Evolutionary conservation across 1,284 basidiomycete genomes (phyloP), one percentile per base, ranked within the genome.

Genomic region (Marasmius tenuissimus): DNA sequence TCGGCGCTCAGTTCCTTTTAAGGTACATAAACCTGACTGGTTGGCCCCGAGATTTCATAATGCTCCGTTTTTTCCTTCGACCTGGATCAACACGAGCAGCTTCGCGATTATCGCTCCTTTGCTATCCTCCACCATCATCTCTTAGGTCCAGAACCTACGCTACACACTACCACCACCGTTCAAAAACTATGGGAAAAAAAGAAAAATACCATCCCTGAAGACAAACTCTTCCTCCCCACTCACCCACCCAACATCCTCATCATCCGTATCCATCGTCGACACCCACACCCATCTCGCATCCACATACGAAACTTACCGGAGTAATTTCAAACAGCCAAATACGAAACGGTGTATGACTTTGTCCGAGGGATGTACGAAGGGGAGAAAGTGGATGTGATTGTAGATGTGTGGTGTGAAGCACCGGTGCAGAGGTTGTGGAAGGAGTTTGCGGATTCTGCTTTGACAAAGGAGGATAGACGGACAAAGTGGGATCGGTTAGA

Each of bases 331-430:
- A 69, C 76, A 0, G 85, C 83, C 0, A 78, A 77, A 53, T 81
- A 83, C 66, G 70, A 76, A 6, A 81, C 78, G 12, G 75, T 91
- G 5, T 84, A 80, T 70, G 88, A 89, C 50, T 91, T 93, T 64
- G 82, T 89, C 1, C 79, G 81, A 1, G 85, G 78, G 12, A 71
- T 91, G 68, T 91, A 91, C 67, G 69, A 72, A 5, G 82, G 76
- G 11, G 78, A 80, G 39, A 80, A 81, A 47, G 85, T 92, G 4
- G 78, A 85, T 58, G 82, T 85, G 5, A 81, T 93, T 61, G 84
- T 93, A 4, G 92, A 93, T 67, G 92, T 94, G 1, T 94, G 89
- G 87, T 93, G 92, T 66, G 92, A 93, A 68, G 89, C 89, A 0
- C 87, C 89, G 0, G 82, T 90, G 16, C 77, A 76, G 62, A 75